A percentile compares a stretch with the other conserved stretches of the same genome.
Evolutionary conservation across 495 filamentous ascomycete species (phyloP).

Genomic region (Xylaria longipes): DNA sequence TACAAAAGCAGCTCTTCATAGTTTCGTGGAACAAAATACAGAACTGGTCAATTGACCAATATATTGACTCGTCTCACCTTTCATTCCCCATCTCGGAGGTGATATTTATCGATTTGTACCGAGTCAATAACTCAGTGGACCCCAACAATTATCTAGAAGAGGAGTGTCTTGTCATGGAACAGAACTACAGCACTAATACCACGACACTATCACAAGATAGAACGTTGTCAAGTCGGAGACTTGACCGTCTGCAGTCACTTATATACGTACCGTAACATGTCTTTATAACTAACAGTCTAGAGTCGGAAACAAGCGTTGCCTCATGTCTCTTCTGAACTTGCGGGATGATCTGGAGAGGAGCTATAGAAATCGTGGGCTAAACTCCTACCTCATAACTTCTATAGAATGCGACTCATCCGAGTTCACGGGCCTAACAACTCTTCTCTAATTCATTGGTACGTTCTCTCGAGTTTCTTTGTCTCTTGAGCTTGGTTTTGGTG

Average conservation of each 20-base stretch:
- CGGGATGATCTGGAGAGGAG: neutral
- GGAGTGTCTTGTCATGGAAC: too few species aligned
- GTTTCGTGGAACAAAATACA: neutral
- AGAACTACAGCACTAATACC: too few species aligned
- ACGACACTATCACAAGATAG: too few species aligned
- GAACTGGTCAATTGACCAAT: neutral
- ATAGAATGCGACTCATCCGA: neutral
- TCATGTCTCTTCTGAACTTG: neutral
- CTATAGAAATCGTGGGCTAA: neutral
- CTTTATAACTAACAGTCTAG: neutral
- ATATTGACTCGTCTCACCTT: neutral
- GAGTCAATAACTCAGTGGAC: neutral
- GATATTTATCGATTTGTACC: neutral
- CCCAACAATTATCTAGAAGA: neutral
- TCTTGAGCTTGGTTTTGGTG: neutral
- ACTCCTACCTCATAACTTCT: neutral
- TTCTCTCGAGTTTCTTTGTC: too few species aligned
- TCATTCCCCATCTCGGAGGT: neutral
- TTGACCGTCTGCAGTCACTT: too few species aligned
- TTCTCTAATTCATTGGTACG: neutral
- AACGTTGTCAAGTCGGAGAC: too few species aligned
- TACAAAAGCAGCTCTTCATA: neutral
- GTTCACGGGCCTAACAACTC: neutral
- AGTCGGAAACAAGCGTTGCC: neutral
- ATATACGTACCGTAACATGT: too few species aligned